phyloP scores from a whole-genome alignment of 1,139 yeast genomes.

The Scheffersomyces quercinus region DNA sequence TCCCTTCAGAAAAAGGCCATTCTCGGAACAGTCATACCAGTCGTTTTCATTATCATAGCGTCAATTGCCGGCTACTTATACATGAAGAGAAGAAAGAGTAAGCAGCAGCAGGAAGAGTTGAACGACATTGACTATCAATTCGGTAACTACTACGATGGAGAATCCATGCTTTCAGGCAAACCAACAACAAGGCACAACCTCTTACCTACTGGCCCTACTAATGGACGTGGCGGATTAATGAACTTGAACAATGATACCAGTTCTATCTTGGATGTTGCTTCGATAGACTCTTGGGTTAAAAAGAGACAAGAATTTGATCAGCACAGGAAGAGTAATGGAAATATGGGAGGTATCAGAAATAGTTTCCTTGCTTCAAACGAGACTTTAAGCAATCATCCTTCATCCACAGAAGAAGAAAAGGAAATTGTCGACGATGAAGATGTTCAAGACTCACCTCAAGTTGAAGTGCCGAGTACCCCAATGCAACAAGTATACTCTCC shows the following conservation, averaged over 20 bases:
- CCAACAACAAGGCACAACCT: slow-evolving; percentile 6
- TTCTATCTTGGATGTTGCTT: slow-evolving; percentile 32
- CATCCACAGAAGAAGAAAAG: background rate
- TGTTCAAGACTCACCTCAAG: slow-evolving; percentile 5
- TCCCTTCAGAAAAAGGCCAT: slow-evolving; percentile 28
- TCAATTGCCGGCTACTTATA: slow-evolving; percentile 19
- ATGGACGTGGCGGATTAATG: background rate
- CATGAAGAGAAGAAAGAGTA: slow-evolving; percentile 19
- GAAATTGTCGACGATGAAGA: slow-evolving; percentile 6
- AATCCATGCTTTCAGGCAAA: slow-evolving; percentile 4
- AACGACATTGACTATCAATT: slow-evolving; percentile 38
- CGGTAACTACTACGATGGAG: slow-evolving; percentile 25
- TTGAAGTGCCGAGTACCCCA: slow-evolving; percentile 2
- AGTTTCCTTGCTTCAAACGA: slow-evolving; percentile 35
- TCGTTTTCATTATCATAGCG: slow-evolving; percentile 21
- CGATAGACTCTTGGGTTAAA: slow-evolving; percentile 51
- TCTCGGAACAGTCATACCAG: slow-evolving; percentile 38
- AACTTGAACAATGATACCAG: slow-evolving; percentile 36
- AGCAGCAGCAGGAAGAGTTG: slow-evolving; percentile 19
- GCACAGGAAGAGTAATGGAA: slow-evolving; percentile 15
- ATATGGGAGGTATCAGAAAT: slow-evolving; percentile 13
- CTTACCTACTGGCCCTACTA: slow-evolving; percentile 2
- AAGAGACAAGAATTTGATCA: slow-evolving; percentile 52
- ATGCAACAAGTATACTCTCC: slow-evolving; percentile 2
- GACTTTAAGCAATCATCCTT: slow-evolving; percentile 18